Percentiles rank a stretch among this genome's conserved stretches.
These are phyloP conservation scores for Mycena chlorophos DNA, from an alignment of 768 basidiomycete genomes.

Conservation along the genomic window DNA sequence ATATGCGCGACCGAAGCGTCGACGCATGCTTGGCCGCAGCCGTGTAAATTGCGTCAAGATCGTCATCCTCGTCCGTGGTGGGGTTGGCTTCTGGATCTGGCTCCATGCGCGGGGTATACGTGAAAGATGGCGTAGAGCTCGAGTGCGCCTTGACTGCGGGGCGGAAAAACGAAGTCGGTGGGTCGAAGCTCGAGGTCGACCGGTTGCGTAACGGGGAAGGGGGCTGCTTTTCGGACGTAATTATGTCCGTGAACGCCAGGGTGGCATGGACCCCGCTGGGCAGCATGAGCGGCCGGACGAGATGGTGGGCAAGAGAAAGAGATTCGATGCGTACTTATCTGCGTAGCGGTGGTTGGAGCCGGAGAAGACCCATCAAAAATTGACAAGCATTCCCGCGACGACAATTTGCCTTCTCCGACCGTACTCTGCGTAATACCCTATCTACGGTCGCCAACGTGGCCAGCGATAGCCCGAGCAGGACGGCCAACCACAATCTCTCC, in stretches of 20 bases:
- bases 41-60: constrained; percentile 30
- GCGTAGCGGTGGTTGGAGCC: background rate
- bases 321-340: background rate
- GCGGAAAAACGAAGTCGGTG: constrained; percentile 24
- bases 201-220: constrained; percentile 7
- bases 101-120: constrained; percentile 25
- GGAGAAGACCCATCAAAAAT: background rate
- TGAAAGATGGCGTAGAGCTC: constrained; percentile 20
- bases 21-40: constrained; percentile 25
- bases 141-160: constrained; percentile 28
- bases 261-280: constrained; percentile 1
- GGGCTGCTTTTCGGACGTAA: constrained; percentile 3
- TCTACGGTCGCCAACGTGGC: background rate
- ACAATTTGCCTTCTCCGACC: background rate
- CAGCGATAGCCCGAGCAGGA: background rate
- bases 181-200: constrained; percentile 12
- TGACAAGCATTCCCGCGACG: background rate
- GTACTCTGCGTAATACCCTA: background rate
- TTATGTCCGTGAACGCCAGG: constrained; percentile 14
- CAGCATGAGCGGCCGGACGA: background rate
- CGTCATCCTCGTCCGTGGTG: constrained; percentile 24
- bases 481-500: background rate
- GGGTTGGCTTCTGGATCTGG: constrained; percentile 35
- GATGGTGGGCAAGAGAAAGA: background rate
- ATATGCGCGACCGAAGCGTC: constrained; percentile 34